Evolutionary conservation across 768 basidiomycete genomes (phyloP), one percentile per base, ranked within the genome.

Genomic region (Coprinellus micaceus): DNA sequence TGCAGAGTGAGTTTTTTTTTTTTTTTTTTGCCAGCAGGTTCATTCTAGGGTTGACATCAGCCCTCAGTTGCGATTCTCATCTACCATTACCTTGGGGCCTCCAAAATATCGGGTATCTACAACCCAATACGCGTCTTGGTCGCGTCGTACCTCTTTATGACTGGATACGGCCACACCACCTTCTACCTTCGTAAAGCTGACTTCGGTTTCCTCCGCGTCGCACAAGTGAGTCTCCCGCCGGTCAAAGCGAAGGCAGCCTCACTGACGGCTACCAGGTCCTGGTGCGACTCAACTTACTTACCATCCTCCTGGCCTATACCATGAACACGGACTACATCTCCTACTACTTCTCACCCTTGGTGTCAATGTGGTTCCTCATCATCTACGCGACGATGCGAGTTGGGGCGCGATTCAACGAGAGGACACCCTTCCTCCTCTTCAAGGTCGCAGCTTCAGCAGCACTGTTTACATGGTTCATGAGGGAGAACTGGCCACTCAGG

Each of bases 281-380:
- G 65, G 81, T 94, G 54, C 84, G 94, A 19, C 74, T 95, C 56
- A 97, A 96, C 71, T 71, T 95, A 29, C 77, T 94, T 43, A 92
- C 93, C 4, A 73, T 96, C 52, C 72, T 85, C 24, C 80, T 97
- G 46, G 87, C 88, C 7, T 97, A 95, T 73, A 82, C 85, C 43
- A 94, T 96, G 93, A 84, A 94, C 74, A 93, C 91, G 56, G 81
- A 92, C 69, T 97, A 94, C 70, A 82, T 93, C 60, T 90, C 83
- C 47, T 94, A 94, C 70, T 96, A 94, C 72, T 94, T 94, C 64
- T 81, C 91, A 10, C 94, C 94, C 7, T 78, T 96, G 63, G 92
- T 94, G 26, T 89, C 92, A 22, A 82, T 88, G 82, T 94, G 90
- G 91, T 96, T 88, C 72, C 69, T 92, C 57, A 80, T 94, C 75